Conservation (phyloP, 768 basidiomycete genomes). For the Amanita pallidorosea region DNA sequence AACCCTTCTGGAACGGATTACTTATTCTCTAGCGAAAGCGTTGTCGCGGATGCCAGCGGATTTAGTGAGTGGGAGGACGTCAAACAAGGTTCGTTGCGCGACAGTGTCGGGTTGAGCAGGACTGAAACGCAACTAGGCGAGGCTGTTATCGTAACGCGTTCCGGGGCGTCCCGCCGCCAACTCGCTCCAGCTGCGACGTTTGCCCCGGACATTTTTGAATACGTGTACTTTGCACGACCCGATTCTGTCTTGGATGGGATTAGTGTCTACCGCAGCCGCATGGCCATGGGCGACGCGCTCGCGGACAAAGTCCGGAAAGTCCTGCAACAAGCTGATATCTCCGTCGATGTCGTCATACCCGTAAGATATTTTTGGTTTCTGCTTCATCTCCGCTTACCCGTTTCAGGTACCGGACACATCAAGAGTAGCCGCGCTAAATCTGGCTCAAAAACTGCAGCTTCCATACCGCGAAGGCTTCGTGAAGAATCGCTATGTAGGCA, state of each 20-base stretch:
- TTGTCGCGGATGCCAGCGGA: conserved; percentile 89
- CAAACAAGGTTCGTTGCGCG: conserved; percentile 52
- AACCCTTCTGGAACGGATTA: conserved; percentile 62
- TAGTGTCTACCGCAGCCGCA: conserved; percentile 93
- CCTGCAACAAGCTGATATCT: conserved; percentile 52
- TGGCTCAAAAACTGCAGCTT: conserved; percentile 80
- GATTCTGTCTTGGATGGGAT: conserved; percentile 97
- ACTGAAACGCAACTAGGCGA: conserved; percentile 47
- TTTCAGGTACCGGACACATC: conserved; percentile 88
- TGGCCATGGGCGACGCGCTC: conserved; percentile 98
- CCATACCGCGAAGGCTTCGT: conserved; percentile 98
- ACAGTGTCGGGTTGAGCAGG: not conserved
- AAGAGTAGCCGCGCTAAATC: conserved; percentile 88
- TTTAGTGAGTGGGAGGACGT: conserved; percentile 93
- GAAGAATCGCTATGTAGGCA: conserved; percentile 96
- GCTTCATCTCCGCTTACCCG: not conserved
- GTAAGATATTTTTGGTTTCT: conserved; percentile 26
- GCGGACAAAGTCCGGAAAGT: conserved; percentile 79
- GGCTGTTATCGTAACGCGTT: conserved; percentile 90
- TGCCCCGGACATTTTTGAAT: conserved; percentile 98
- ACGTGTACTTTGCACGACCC: conserved; percentile 95
- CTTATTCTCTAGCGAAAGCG: conserved; percentile 89
- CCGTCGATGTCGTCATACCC: conserved; percentile 94
- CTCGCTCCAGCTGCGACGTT: conserved; percentile 64
- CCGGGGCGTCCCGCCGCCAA: conserved; percentile 61